phyloP scores from a whole-genome alignment of 2,329 filamentous ascomycete species.

The Monilinia fructicola region DNA sequence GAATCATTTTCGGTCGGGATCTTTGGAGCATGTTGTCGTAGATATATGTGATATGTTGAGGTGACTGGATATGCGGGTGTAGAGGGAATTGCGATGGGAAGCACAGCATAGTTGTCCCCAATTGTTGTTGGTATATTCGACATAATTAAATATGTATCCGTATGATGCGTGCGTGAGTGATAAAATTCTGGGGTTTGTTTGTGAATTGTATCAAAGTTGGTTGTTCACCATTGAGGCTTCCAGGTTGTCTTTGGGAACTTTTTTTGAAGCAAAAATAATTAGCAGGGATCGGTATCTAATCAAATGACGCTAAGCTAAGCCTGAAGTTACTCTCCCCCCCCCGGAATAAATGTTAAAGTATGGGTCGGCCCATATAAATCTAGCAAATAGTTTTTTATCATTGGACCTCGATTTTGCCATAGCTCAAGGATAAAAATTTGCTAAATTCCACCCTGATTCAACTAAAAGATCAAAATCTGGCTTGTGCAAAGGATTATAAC shows the following conservation, averaged over 20 bases:
- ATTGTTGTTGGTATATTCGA: slow-evolving; percentile 29
- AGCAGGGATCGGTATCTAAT: slow-evolving; percentile 36
- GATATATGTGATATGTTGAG: slow-evolving; percentile 81
- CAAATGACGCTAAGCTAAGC: slow-evolving; percentile 30
- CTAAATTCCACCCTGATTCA: no score
- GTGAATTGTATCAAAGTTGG: background rate
- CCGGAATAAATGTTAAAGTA: no score
- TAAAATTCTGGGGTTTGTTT: background rate
- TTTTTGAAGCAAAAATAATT: slow-evolving; percentile 26
- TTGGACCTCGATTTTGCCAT: no score
- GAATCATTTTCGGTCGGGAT: slow-evolving; percentile 70
- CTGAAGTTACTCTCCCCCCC: no score
- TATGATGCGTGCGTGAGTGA: background rate
- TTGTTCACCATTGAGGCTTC: slow-evolving; percentile 14
- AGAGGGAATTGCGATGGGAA: slow-evolving; percentile 38
- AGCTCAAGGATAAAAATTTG: no score
- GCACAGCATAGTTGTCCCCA: slow-evolving; percentile 36
- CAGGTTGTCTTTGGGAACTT: slow-evolving; percentile 25
- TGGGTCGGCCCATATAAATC: no score
- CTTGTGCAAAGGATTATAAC: no score
- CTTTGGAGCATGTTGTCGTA: slow-evolving; percentile 80
- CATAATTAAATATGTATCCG: slow-evolving; percentile 22
- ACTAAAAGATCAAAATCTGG: no score
- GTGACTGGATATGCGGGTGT: slow-evolving; percentile 59
- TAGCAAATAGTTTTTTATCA: no score